Evolutionary conservation across 108 stramenopile species (phyloP), one percentile per base, ranked within the genome.

Genomic region (Nitzschia putrida): DNA sequence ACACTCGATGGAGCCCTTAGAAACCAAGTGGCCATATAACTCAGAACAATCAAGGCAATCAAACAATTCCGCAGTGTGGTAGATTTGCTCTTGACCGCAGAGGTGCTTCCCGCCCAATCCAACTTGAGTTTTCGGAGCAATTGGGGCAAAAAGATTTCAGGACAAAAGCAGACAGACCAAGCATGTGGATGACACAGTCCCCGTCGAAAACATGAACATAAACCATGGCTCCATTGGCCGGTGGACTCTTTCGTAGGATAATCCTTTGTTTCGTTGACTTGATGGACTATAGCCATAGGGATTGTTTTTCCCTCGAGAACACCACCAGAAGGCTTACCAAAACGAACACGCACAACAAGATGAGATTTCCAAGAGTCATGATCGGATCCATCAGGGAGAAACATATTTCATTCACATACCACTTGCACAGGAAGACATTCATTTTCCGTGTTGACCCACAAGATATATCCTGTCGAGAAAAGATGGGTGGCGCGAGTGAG

Each of bases 111-210:
- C 53, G 80, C 38, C 81, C 81, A 85, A 10, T 69, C 74, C 79
- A 85, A 76, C 38, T 82, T 82, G 81, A 85, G 80, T 45, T 79
- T 42, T 13, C 68, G 79, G 25, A 81, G 23, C 8, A 85, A 12
- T 53, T 82, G 84, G 0, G 59, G 81, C 68, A 85, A 49, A 2
- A 85, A 50, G 37, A 82, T 71, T n/a, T 79, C 76, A 10, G 70
- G 71, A 44, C 79, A 82, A 40, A 69, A 72, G 60, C 73, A 76
- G 0, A 79, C 66, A 38, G 22, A 69, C 42, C 66, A 58, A 1
- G 73, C 67, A 11, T 63, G 63, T 0, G 84, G 81, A 73, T 85
- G 81, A 57, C 57, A 80, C 0, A 72, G 52, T 2, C 84, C 81
- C 52, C 58, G 77, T 8, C 45, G 54, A 57, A 66, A 66, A 53